Evolutionary conservation across 164 flowering plant species (phyloP).

Genomic region (Magnolia sinica): DNA sequence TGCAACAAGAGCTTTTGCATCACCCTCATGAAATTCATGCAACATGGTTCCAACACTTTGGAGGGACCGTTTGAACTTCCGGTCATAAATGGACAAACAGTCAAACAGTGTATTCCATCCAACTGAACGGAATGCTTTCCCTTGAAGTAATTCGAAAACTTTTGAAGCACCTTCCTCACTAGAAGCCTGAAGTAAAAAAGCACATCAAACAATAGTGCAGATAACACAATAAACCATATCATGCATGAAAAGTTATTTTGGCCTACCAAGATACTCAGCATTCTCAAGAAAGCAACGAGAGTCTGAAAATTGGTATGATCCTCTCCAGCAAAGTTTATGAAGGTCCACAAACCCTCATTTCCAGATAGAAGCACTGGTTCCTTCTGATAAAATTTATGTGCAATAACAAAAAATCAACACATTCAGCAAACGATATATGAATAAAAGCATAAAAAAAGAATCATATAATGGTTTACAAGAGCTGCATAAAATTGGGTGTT

Average conservation of each 20-base stretch:
- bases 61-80: constrained; percentile 78
- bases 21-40: constrained; percentile 97
- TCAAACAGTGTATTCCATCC: constrained; percentile 94
- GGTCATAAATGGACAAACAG: constrained; percentile 83
- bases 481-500: not conserved
- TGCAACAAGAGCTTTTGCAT: constrained; percentile 97
- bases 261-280: no score
- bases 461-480: not conserved
- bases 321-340: no score
- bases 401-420: constrained; percentile 7
- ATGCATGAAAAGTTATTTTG: no score
- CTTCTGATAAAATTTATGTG: no score
- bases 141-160: constrained; percentile 86
- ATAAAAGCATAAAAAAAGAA: not conserved
- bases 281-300: no score
- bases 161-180: constrained; percentile 89
- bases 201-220: no score
- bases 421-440: constrained; percentile 1
- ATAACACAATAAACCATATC: no score
- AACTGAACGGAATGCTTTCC: constrained; percentile 82
- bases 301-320: no score
- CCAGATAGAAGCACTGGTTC: no score
- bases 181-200: no score
- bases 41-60: constrained; percentile 68
- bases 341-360: no score